Evolutionary conservation across 768 basidiomycete species (phyloP).

Genomic region (Pleurotus citrinopileatus): DNA sequence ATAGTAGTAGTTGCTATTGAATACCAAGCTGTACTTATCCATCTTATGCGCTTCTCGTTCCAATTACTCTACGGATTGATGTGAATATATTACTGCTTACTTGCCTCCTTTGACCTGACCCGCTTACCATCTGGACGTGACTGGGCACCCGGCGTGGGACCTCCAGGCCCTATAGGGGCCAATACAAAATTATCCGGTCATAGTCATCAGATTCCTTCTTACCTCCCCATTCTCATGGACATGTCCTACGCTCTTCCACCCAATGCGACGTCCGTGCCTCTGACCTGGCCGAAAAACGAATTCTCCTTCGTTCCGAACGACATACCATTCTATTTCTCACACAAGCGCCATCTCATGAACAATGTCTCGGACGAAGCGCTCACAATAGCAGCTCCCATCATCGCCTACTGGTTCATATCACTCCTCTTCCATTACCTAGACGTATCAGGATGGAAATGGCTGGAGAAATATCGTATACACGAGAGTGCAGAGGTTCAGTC

Average conservation of each 20-base stretch:
- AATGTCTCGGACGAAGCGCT: constrained; percentile 68
- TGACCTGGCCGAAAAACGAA: constrained; percentile 28
- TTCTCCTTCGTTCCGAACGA: constrained; percentile 31
- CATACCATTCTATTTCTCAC: constrained; percentile 56
- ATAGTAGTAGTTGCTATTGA: constrained; percentile 9
- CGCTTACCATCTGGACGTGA: neutral
- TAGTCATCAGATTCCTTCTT: no score
- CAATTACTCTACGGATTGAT: neutral
- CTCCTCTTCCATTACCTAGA: constrained; percentile 83
- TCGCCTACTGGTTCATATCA: constrained; percentile 84
- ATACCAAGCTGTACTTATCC: constrained; percentile 7
- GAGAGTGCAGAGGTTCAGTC: constrained; percentile 75
- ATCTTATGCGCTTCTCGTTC: neutral
- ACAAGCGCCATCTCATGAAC: constrained; percentile 44
- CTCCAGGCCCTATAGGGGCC: neutral
- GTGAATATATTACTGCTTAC: neutral
- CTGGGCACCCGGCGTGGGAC: neutral
- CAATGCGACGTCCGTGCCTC: constrained; percentile 38
- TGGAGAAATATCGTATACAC: constrained; percentile 86
- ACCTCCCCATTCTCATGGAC: neutral
- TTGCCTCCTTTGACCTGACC: no score
- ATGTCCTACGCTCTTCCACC: constrained; percentile 14
- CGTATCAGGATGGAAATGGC: constrained; percentile 67
- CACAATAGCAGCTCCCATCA: constrained; percentile 69
- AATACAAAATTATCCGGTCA: neutral